Evolutionary conservation across 768 basidiomycete species (phyloP).

Genomic region (Leucocoprinus sp.): DNA sequence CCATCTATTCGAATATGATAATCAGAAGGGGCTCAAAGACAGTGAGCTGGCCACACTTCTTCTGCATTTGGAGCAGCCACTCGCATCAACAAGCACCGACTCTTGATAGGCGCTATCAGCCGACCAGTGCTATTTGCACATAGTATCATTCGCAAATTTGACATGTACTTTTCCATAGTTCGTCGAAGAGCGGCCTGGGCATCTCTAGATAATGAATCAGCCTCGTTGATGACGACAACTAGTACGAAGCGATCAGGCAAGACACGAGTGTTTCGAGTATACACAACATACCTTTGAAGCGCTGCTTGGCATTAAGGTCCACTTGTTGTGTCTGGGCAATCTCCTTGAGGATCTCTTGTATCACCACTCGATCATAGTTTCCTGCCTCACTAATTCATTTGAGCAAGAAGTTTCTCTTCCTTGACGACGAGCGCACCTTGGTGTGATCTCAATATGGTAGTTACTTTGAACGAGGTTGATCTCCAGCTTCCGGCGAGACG

Average conservation of each 20-base stretch:
- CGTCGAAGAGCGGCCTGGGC: slow-evolving; percentile 94
- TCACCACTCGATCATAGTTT: slow-evolving; percentile 88
- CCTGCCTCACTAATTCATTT: slow-evolving; percentile 73
- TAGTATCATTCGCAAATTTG: slow-evolving; percentile 92
- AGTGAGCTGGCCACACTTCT: slow-evolving; percentile 43
- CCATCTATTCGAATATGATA: slow-evolving; percentile 49
- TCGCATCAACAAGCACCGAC: slow-evolving; percentile 87
- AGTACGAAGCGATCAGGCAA: slow-evolving; percentile 3
- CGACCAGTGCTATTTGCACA: slow-evolving; percentile 94
- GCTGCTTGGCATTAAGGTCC: slow-evolving; percentile 88
- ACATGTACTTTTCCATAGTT: slow-evolving; percentile 99
- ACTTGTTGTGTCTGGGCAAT: slow-evolving; percentile 99
- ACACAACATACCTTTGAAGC: slow-evolving; percentile 79
- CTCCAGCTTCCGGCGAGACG: slow-evolving; percentile 89
- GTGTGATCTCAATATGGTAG: slow-evolving; percentile 96
- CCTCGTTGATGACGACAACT: slow-evolving; percentile 99
- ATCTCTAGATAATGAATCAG: slow-evolving; percentile 89
- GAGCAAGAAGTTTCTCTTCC: not conserved
- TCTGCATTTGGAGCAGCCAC: slow-evolving; percentile 78
- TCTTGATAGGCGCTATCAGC: slow-evolving; percentile 94
- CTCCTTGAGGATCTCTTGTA: slow-evolving; percentile 95
- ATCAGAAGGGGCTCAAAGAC: slow-evolving; percentile 3
- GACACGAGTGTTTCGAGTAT: not conserved
- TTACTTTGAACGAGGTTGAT: slow-evolving; percentile 97
- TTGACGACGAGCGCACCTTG: slow-evolving; percentile 50